Evolutionary conservation across 441 rosid genomes (phyloP), one percentile per base, ranked within the genome.

Genomic region (Eutrema salsugineum): DNA sequence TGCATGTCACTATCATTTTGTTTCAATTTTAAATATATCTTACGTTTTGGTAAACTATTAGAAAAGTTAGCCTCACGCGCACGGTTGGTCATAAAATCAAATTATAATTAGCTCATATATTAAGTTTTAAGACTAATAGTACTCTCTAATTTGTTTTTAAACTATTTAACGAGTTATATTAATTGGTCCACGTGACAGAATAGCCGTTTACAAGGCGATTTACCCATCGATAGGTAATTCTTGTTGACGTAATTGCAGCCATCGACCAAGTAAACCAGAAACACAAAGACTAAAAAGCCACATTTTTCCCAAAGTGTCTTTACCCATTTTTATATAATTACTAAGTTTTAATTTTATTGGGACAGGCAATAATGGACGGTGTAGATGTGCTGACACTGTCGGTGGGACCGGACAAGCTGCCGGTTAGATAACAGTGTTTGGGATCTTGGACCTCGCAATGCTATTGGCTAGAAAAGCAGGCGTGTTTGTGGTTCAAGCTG

Each of bases 11-110:
- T 59, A n/a, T 35, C n/a, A 53, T 8, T 54, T 15, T 54, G n/a
- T 15, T 10, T 28, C 32, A 28, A 28, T 22, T 22, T 2, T 22
- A 22, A 1, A n/a, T n/a, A n/a, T n/a, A n/a, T n/a, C n/a, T n/a
- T n/a, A n/a, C n/a, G n/a, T n/a, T n/a, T n/a, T n/a, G n/a, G n/a
- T n/a, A n/a, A n/a, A n/a, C n/a, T n/a, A n/a, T n/a, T n/a, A n/a
- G n/a, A n/a, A n/a, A n/a, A n/a, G n/a, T n/a, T 87, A 83, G 91
- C 91, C 3, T 91, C 94, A 28, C 79, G 82, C 22, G 87, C 94
- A 27, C 82, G 88, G 94, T 88, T 63, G 3, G 76, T 68, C 47
- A 56, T 6, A 14, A 50, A 40, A 32, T 50, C 56, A 57, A 12
- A 15, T 15, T 32, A n/a, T n/a, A 28, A 28, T 28, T 5, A 1